Evolutionary conservation across 2,329 filamentous ascomycete species (phyloP).

Genomic region (Escovopsis sp.): DNA sequence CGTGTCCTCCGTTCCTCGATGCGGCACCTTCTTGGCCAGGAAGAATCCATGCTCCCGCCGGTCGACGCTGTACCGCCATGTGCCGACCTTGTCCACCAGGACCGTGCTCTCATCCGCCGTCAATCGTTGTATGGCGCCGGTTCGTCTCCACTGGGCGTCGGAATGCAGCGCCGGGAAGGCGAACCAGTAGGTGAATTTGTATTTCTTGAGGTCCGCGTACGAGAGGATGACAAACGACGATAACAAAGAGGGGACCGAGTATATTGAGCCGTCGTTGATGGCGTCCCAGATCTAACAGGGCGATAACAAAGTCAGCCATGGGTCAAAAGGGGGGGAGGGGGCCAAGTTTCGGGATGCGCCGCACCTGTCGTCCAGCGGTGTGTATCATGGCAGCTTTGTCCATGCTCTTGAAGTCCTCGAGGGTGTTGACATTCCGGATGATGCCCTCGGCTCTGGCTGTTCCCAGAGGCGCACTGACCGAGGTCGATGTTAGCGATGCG

Average conservation of each 20-base stretch:
- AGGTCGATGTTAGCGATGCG: constrained; percentile 11
- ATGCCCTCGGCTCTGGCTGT: constrained; percentile 78
- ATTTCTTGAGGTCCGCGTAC: constrained; percentile 93
- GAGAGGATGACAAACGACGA: constrained; percentile 81
- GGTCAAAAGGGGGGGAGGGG: background rate
- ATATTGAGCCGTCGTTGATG: constrained; percentile 91
- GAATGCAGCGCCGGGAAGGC: constrained; percentile 89
- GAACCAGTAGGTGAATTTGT: constrained; percentile 97
- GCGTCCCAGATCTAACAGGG: constrained; percentile 79
- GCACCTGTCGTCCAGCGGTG: constrained; percentile 62
- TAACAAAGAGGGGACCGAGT: constrained; percentile 82
- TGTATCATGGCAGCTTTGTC: constrained; percentile 69
- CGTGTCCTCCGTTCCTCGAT: constrained; percentile 23
- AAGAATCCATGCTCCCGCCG: constrained; percentile 87
- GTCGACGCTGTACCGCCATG: constrained; percentile 75
- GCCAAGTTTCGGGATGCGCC: constrained; percentile 9
- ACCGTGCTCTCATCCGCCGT: constrained; percentile 56
- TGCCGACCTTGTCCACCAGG: constrained; percentile 70
- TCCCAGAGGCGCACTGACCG: constrained; percentile 47
- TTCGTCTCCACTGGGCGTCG: constrained; percentile 63
- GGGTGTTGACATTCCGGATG: constrained; percentile 91
- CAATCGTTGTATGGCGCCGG: constrained; percentile 39
- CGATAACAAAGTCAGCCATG: constrained; percentile 6
- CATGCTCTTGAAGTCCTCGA: constrained; percentile 78
- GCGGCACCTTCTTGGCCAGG: constrained; percentile 62